Percentiles rank a stretch among this genome's conserved stretches.
phyloP scores from a whole-genome alignment of 2,329 filamentous ascomycete species.

The Fusarium multiceps region DNA sequence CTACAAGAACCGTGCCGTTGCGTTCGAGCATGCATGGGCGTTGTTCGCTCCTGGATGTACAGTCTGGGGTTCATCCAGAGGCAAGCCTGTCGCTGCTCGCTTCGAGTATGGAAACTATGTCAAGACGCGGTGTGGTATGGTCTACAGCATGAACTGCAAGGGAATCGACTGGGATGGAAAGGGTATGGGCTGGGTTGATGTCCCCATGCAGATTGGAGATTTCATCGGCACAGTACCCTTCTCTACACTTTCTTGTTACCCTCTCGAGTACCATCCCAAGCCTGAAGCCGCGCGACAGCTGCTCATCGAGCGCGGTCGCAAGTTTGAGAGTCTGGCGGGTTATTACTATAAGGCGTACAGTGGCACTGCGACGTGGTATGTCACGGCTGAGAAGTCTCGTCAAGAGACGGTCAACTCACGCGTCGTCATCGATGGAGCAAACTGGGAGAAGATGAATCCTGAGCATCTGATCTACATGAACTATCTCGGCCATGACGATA shows the following conservation, averaged over 20 bases:
- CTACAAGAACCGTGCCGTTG: slow-evolving; percentile 63
- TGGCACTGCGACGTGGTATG: slow-evolving; percentile 51
- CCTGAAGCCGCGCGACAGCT: slow-evolving; percentile 49
- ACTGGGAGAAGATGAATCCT: slow-evolving; percentile 48
- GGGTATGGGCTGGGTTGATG: slow-evolving; percentile 56
- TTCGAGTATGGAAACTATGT: slow-evolving; percentile 54
- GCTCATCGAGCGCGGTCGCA: slow-evolving; percentile 56
- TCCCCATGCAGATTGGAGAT: slow-evolving; percentile 52
- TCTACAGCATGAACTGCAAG: slow-evolving; percentile 54
- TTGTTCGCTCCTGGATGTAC: slow-evolving; percentile 61
- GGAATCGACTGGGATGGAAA: slow-evolving; percentile 62
- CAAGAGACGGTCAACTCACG: slow-evolving; percentile 48
- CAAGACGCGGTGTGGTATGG: slow-evolving; percentile 53
- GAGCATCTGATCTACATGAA: slow-evolving; percentile 42
- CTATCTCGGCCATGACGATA: not conserved
- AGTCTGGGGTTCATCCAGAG: slow-evolving; percentile 55
- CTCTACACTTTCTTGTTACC: slow-evolving; percentile 57
- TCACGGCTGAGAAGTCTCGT: slow-evolving; percentile 36
- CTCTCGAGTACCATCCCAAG: slow-evolving; percentile 57
- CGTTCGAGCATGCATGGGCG: slow-evolving; percentile 65
- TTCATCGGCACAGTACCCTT: slow-evolving; percentile 60
- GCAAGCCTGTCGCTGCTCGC: slow-evolving; percentile 54
- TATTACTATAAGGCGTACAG: slow-evolving; percentile 61
- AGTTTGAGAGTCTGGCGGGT: slow-evolving; percentile 59
- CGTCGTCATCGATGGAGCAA: slow-evolving; percentile 48